Evolutionary conservation across 2,329 filamentous ascomycete species (phyloP), one percentile per base, ranked within the genome.

Genomic region (Exophiala aquamarina): DNA sequence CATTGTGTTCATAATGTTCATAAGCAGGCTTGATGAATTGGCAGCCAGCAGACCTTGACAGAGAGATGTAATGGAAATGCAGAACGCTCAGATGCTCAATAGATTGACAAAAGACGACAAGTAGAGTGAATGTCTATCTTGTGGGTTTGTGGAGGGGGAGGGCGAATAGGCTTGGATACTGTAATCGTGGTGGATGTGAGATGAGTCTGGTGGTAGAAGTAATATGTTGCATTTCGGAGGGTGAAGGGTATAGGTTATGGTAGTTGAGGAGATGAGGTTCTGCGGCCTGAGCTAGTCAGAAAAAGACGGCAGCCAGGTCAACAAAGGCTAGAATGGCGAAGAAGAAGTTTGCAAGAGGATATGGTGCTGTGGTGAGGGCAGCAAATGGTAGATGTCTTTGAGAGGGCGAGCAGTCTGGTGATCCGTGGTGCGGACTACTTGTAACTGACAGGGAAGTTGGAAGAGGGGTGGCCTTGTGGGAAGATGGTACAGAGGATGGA

Each of bases 11-110:
- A n/a, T n/a, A n/a, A 64, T 58, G 35, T 54, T 44, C 63, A 63
- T 59, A 68, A 23, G 37, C 35, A 52, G 57, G 68, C 68, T 74
- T 72, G 69, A 72, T 69, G 35, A 74, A 75, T 75, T 74, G 63
- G 66, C 70, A 72, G 70, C 70, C 71, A 64, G 61, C 44, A 29
- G 51, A 56, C 57, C 57, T 58, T 41, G 40, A 55, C 55, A 57
- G 52, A 59, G 54, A 52, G 50, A 44, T 50, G 47, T 61, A 59
- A 61, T 54, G 59, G 56, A 60, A 55, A 60, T 52, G 62, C 57
- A 54, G 61, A 59, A 56, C 50, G 47, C 53, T 55, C 49, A 38
- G 51, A 56, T 55, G 46, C 23, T 45, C 29, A 34, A 35, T 33
- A 33, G 36, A 38, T 38, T 17, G 34, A 34, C 43, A 45, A 29